Percentiles rank a stretch among this genome's conserved stretches.
Conservation (phyloP, 495 filamentous ascomycete genomes). For the Massariosphaeria phaeospora region DNA sequence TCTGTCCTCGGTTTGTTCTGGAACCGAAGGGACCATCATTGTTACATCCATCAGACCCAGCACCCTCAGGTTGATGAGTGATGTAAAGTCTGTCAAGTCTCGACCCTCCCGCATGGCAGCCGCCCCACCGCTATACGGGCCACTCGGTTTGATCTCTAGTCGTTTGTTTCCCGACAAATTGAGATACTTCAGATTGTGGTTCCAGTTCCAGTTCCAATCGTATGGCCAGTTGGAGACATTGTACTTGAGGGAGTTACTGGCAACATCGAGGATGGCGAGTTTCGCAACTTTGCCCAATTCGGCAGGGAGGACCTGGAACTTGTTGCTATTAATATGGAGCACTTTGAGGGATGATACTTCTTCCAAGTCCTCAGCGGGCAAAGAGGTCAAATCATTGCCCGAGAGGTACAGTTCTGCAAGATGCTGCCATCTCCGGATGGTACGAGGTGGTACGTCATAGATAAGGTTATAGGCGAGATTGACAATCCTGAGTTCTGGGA, state of each 20-base stretch:
- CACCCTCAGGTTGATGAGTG: conserved; percentile 76
- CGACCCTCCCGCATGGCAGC: conserved; percentile 46
- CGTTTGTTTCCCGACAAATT: conserved; percentile 97
- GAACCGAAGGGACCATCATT: conserved; percentile 82
- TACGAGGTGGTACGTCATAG: conserved; percentile 82
- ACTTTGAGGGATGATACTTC: conserved; percentile 78
- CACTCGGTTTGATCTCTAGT: conserved; percentile 89
- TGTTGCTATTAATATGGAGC: conserved; percentile 92
- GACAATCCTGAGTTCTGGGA: conserved; percentile 79
- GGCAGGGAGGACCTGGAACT: conserved; percentile 93
- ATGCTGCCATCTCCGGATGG: conserved; percentile 79
- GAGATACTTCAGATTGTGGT: conserved; percentile 86
- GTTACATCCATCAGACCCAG: conserved; percentile 98
- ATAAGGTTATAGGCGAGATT: conserved; percentile 95
- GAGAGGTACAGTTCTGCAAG: conserved; percentile 91
- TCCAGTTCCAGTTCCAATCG: conserved; percentile 99
- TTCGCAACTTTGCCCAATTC: conserved; percentile 93
- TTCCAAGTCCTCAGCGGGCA: conserved; percentile 93
- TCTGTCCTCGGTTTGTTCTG: conserved; percentile 91
- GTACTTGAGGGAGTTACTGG: conserved; percentile 95
- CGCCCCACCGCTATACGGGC: conserved; percentile 51
- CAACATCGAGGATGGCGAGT: conserved; percentile 84
- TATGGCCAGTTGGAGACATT: conserved; percentile 99
- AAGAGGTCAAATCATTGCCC: conserved; percentile 83
- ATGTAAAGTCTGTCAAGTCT: conserved; percentile 84